Evolutionary conservation across 1,139 yeast genomes (phyloP), one percentile per base, ranked within the genome.

Genomic region (Yamadazyma conglobata): DNA sequence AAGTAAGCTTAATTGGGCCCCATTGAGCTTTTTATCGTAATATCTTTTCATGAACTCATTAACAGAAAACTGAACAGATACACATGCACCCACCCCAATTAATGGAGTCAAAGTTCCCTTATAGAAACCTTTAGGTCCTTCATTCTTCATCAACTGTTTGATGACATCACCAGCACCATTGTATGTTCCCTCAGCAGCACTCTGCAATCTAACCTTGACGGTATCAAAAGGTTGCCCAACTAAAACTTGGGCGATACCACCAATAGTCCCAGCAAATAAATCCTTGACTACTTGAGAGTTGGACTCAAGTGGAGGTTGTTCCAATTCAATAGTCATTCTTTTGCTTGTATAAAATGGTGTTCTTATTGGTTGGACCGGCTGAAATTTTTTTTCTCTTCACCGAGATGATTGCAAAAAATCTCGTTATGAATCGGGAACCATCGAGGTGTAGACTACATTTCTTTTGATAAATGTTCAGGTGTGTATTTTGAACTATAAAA

Each of bases 161-260:
- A 87, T 78, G 5, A 87, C 95, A 47, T 86, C 94, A 30, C 76
- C 49, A 0, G 96, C 82, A 4, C 88, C 87, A 10, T 62, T 61
- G 46, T 85, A 85, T 15, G 79, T 76, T 4, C 93, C 91, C 27
- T 77, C 79, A 2, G 87, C 78, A 1, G 94, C 87, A 6, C 91
- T 80, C 51, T 89, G 96, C 28, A 89, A 67, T 41, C 97, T 73
- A 22, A 89, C 96, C 57, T 88, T 89, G 27, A 93, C 86, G 8
- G 95, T 40, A 55, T 89, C 97, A 49, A 89, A 89, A 9, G 97
- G 97, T 58, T 89, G 96, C 19, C 96, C 96, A n/a, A 83, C 86
- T 27, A 89, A 64, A 10, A 89, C 96, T 60, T 89, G 97, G 10
- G 96, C 88, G 27, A 89, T 77, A 37, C 97, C 97, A 38, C 96